These are phyloP conservation scores for Alternaria ethzedia DNA, from an alignment of 2,329 filamentous ascomycete genomes.

Conservation along the genomic window DNA sequence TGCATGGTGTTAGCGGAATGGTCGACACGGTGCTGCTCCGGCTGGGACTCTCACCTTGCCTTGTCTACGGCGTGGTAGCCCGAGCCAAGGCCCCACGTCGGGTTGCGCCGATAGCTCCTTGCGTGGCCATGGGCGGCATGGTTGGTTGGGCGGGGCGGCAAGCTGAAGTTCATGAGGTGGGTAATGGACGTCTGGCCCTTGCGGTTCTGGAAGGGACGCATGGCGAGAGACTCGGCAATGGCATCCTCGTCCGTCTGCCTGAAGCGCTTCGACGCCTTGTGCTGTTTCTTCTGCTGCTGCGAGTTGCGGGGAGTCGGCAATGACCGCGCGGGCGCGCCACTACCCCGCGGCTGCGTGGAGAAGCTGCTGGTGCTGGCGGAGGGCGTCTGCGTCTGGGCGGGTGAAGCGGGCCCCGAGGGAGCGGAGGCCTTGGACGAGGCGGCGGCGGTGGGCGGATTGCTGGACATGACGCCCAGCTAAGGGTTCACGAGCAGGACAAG, in stretches of 20 bases:
- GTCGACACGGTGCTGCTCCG: neutral
- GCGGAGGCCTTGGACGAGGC: conserved; percentile 51
- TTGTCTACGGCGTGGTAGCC: conserved; percentile 92
- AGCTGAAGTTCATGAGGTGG: conserved; percentile 89
- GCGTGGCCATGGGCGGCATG: conserved; percentile 63
- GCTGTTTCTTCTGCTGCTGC: conserved; percentile 79
- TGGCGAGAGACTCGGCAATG: conserved; percentile 76
- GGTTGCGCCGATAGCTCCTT: conserved; percentile 65
- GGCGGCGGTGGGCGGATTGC: conserved; percentile 51
- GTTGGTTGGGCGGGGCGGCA: conserved; percentile 74
- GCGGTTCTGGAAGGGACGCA: conserved; percentile 70
- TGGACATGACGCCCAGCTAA: conserved; percentile 51
- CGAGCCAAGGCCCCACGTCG: conserved; percentile 84
- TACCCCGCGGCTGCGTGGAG: conserved; percentile 53
- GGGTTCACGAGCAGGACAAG: conserved; percentile 19
- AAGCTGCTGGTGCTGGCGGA: conserved; percentile 53
- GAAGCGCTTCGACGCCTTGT: conserved; percentile 80
- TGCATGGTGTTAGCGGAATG: conserved; percentile 38
- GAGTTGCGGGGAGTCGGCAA: conserved; percentile 70
- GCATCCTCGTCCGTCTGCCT: conserved; percentile 81
- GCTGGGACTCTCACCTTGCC: conserved; percentile 66
- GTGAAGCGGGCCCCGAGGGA: conserved; percentile 48
- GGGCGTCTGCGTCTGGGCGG: conserved; percentile 52
- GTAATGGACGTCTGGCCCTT: conserved; percentile 97
- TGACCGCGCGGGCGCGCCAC: conserved; percentile 47